Evolutionary conservation across 192 early-diverging fungal genomes (phyloP).

Genomic region (Coemansia sp.): DNA sequence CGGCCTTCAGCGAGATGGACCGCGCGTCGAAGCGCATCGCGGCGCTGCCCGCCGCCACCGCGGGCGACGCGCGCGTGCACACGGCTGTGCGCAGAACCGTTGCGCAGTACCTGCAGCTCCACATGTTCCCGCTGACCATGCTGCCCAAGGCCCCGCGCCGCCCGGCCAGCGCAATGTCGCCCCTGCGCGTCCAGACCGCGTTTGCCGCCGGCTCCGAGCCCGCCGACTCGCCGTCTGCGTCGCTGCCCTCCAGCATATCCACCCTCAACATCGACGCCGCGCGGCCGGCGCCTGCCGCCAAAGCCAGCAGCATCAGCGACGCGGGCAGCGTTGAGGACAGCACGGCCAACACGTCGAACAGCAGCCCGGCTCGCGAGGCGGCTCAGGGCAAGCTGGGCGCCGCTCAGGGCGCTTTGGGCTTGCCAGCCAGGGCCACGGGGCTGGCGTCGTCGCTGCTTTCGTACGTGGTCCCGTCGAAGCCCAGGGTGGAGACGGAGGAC

Average conservation of each 20-base stretch:
- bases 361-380: not conserved
- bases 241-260: constrained; percentile 21
- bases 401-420: no score
- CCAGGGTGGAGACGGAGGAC: not conserved
- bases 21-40: constrained; percentile 60
- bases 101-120: constrained; percentile 70
- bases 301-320: not conserved
- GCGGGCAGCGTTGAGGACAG: not conserved
- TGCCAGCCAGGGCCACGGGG: no score
- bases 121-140: constrained; percentile 75
- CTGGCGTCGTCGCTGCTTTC: constrained; percentile 32
- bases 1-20: constrained; percentile 65
- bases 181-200: constrained; percentile 1
- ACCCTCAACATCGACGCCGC: constrained; percentile 2
- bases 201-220: not conserved
- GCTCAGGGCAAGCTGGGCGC: no score
- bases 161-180: constrained; percentile 5
- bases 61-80: constrained; percentile 59
- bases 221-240: constrained; percentile 3
- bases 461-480: constrained; percentile 8
- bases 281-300: not conserved
- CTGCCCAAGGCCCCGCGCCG: constrained; percentile 60
- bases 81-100: constrained; percentile 62
- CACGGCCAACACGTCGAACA: constrained; percentile 1
- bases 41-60: constrained; percentile 50